Conservation (phyloP, 148 eudicot species). For the Oxyria digyna region DNA sequence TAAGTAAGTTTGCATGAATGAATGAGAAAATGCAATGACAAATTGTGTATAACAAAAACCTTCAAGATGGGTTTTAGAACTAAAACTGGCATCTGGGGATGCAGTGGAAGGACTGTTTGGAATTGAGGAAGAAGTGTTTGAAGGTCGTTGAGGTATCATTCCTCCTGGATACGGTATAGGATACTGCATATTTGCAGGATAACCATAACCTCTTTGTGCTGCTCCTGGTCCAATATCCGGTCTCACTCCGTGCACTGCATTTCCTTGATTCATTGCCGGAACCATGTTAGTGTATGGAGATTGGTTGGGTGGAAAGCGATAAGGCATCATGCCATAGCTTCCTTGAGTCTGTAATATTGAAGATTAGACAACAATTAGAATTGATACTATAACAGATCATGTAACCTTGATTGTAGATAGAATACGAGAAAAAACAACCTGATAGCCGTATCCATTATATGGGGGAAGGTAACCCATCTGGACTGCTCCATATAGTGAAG, state of each 20-base stretch:
- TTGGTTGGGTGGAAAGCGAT: slow-evolving; percentile 69
- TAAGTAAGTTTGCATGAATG: background rate
- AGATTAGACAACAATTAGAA: background rate
- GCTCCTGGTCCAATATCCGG: slow-evolving; percentile 51
- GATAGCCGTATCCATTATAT: slow-evolving; percentile 72
- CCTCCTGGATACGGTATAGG: slow-evolving; percentile 66
- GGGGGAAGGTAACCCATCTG: slow-evolving; percentile 49
- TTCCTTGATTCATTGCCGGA: slow-evolving; percentile 52
- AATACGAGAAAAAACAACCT: slow-evolving; percentile 33
- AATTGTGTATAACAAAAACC: slow-evolving; percentile 26
- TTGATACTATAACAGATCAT: background rate
- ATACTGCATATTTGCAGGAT: slow-evolving; percentile 46
- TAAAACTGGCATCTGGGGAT: slow-evolving; percentile 53
- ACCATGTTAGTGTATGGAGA: slow-evolving; percentile 41
- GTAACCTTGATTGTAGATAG: background rate
- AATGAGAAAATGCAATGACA: background rate
- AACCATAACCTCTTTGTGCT: slow-evolving; percentile 50
- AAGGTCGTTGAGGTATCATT: slow-evolving; percentile 48
- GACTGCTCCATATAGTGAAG: slow-evolving; percentile 36
- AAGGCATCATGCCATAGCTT: slow-evolving; percentile 73
- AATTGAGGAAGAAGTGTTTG: slow-evolving; percentile 30
- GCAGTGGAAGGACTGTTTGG: slow-evolving; percentile 43
- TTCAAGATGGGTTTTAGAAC: slow-evolving; percentile 65
- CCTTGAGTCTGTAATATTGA: slow-evolving; percentile 49
- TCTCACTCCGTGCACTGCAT: slow-evolving; percentile 48